phyloP scores from a whole-genome alignment of 805 yeast species.

The Isabelozyma pseudorhagii region DNA sequence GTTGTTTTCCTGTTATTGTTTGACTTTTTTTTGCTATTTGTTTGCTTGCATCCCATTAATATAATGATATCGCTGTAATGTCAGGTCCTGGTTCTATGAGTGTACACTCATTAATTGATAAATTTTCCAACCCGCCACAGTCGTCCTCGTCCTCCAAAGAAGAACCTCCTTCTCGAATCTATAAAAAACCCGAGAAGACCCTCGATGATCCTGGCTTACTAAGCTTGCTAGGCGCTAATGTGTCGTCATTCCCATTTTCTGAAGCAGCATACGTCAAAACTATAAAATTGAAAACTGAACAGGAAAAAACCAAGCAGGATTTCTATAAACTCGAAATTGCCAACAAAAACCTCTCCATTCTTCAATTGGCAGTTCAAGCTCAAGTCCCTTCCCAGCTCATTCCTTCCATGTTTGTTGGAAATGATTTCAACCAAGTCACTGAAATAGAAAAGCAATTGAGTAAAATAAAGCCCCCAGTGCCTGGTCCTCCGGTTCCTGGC shows the following conservation, averaged over 20 bases:
- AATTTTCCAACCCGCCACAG: constrained; percentile 6
- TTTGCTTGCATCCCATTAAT: no score
- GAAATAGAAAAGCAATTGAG: constrained; percentile 5
- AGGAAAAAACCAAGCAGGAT: constrained; percentile 81
- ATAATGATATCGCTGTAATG: constrained; percentile 1
- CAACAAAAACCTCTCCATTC: constrained; percentile 55
- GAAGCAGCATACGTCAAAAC: constrained; percentile 59
- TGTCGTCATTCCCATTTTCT: constrained; percentile 51
- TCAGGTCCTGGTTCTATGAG: constrained; percentile 28
- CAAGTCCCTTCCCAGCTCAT: constrained; percentile 65
- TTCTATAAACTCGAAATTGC: constrained; percentile 64
- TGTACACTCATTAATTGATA: constrained; percentile 40
- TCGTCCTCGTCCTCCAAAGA: not conserved
- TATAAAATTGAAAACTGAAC: constrained; percentile 60
- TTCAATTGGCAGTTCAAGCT: constrained; percentile 57
- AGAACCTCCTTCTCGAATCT: not conserved
- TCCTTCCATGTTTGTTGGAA: constrained; percentile 53
- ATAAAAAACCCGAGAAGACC: not conserved
- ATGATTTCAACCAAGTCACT: not conserved
- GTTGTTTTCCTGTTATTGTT: no score
- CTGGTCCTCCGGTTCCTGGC: constrained; percentile 6
- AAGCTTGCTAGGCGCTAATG: constrained; percentile 50
- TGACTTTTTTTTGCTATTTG: no score
- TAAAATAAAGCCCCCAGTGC: constrained; percentile 7
- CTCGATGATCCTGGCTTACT: constrained; percentile 15